Base-by-base conservation (phyloP, 2,329 filamentous ascomycete genomes). In the Fusarium chaquense region DNA sequence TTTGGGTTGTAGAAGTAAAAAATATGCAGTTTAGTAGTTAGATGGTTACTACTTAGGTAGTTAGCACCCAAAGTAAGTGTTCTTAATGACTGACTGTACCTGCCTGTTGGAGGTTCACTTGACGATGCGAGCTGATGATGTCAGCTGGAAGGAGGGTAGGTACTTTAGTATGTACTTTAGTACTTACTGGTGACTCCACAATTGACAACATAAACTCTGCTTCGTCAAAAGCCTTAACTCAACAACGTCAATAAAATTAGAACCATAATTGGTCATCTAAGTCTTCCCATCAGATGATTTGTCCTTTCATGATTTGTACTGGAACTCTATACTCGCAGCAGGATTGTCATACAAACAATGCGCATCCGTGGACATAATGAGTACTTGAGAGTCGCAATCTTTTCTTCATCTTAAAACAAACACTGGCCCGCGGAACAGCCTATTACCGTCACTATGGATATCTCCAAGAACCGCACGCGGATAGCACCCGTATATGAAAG, bases 1-100 rank as follows among this genome's bases (percentile, higher is more conserved):
- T 82, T 70, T 76, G 76, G 24, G 41, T 41, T 59, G 36, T 35
- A 16, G n/a, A 41, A 15, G 36, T 30, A 38, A 28, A 7, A 52
- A 52, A 9, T 13, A 12, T 16, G 26, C 7, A 16, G 26, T n/a
- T 40, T 20, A n/a, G 26, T 11, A 12, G n/a, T 15, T 41, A 28
- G 28, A 12, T 22, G 26, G 47, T 24, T 22, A 33, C 16, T 38
- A 36, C 20, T 28, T 18, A 38, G 20, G 20, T 20, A 20, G 22
- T 7, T 16, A 28, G n/a, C 18, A 18, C 18, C 28, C n/a, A 22
- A 40, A 13, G n/a, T 20, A 15, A 50, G 18, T 26, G 12, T 20
- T 38, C n/a, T 22, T 9, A 22, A 26, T 28, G 49, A 28, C n/a
- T 52, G 36, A 50, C 24, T 26, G 24, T 26, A 26, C 33, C 16